These are phyloP conservation scores for Sporopachydermia quercuum DNA, from an alignment of 805 yeast genomes.

Conservation along the genomic window DNA sequence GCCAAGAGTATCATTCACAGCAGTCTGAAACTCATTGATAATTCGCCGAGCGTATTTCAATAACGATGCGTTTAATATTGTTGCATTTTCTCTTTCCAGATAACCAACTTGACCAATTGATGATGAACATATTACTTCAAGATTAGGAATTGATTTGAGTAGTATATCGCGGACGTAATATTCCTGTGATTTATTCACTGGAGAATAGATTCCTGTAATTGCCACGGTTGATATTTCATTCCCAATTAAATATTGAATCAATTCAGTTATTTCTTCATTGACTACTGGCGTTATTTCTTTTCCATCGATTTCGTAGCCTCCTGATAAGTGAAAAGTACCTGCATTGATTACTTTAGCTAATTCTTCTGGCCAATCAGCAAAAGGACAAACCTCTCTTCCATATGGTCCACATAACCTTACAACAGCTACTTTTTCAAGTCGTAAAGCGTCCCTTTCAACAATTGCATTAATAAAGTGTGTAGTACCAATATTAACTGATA, in stretches of 20 bases:
- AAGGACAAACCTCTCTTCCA: constrained; percentile 24
- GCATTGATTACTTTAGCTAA: constrained; percentile 22
- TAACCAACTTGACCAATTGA: too few relatives aligned
- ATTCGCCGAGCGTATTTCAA: constrained; percentile 27
- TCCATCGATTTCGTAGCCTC: constrained; percentile 32
- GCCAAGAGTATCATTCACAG: constrained; percentile 23
- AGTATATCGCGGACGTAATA: constrained; percentile 19
- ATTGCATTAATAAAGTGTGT: constrained; percentile 38
- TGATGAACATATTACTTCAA: too few relatives aligned
- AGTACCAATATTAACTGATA: constrained; percentile 34
- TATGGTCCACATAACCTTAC: constrained; percentile 31
- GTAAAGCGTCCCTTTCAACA: constrained; percentile 27
- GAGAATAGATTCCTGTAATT: constrained; percentile 27
- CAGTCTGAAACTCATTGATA: constrained; percentile 23
- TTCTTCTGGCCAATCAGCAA: constrained; percentile 29
- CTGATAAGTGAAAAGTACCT: constrained; percentile 22
- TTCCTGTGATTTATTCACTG: constrained; percentile 26
- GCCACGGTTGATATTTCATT: too few relatives aligned
- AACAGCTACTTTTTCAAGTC: constrained; percentile 30
- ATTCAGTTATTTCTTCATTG: constrained; percentile 16
- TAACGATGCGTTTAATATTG: constrained; percentile 32
- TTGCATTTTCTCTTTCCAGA: constrained; percentile 32
- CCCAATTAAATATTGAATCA: too few relatives aligned
- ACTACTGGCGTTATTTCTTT: constrained; percentile 20
- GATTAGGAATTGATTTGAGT: too few relatives aligned